phyloP scores from a whole-genome alignment of 306 rosid species.

The Cyclanthera cordifolia region DNA sequence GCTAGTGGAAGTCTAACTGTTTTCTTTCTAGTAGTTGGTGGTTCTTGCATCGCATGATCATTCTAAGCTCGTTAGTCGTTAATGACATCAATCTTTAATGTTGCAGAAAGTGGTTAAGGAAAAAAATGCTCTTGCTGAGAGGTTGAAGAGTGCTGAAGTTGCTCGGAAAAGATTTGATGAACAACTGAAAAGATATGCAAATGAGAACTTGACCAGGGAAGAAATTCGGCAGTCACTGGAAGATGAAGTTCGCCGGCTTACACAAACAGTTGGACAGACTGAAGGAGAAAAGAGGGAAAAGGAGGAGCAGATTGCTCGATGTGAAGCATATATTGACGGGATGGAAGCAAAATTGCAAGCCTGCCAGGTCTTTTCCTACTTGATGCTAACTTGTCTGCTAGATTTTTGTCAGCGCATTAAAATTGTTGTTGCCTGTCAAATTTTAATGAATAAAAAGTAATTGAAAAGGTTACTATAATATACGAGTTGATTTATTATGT shows the following conservation, averaged over 20 bases:
- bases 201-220: conserved; percentile 85
- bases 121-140: conserved; percentile 88
- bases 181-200: conserved; percentile 78
- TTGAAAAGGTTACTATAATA: not conserved
- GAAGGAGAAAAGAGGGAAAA: conserved; percentile 93
- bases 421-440: conserved; percentile 7
- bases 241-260: conserved; percentile 81
- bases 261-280: conserved; percentile 91
- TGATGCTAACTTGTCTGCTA: not conserved
- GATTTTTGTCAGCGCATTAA: conserved; percentile 5
- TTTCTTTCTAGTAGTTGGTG: conserved; percentile 1
- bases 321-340: conserved; percentile 92
- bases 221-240: conserved; percentile 90
- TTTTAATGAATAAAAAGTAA: not conserved
- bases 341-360: conserved; percentile 96
- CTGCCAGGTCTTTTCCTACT: conserved; percentile 51
- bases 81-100: conserved; percentile 15
- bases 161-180: conserved; percentile 97
- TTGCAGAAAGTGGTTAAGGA: conserved; percentile 87
- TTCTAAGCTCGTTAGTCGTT: conserved; percentile 8
- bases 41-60: not conserved
- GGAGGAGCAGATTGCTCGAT: conserved; percentile 92
- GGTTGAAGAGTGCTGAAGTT: conserved; percentile 87
- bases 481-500: not conserved
- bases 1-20: not conserved